Evolutionary conservation across 768 basidiomycete species (phyloP).

Genomic region (Kwoniella bestiolae): DNA sequence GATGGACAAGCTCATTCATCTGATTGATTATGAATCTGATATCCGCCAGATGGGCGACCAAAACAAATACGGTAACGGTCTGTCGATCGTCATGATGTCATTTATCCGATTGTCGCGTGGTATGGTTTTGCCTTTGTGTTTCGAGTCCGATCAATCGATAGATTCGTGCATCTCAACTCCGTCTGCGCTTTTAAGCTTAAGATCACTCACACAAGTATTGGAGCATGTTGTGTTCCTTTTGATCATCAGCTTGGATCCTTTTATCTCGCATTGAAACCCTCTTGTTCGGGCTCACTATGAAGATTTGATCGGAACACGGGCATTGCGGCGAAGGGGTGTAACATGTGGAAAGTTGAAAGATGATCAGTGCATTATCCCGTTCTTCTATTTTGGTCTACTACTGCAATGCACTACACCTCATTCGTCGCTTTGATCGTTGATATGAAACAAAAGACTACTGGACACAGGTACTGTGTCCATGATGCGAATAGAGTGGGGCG

Average conservation of each 20-base stretch:
- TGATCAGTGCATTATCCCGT: not conserved
- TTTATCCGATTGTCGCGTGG: constrained; percentile 7
- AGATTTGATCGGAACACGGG: not conserved
- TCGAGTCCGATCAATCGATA: constrained; percentile 4
- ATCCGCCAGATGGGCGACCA: not conserved
- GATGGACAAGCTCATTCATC: too few relatives aligned
- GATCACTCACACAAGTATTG: too few relatives aligned
- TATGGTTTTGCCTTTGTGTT: not conserved
- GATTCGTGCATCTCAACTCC: not conserved
- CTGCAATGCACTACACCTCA: not conserved
- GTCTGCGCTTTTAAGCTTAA: not conserved
- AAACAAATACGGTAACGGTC: not conserved
- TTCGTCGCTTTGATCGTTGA: too few relatives aligned
- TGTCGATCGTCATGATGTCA: constrained; percentile 3
- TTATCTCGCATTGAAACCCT: too few relatives aligned
- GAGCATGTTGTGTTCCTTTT: too few relatives aligned
- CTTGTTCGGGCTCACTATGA: not conserved
- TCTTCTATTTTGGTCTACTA: too few relatives aligned
- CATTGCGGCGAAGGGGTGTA: not conserved
- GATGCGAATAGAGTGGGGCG: not conserved
- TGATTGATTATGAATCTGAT: not conserved
- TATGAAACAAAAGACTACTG: too few relatives aligned
- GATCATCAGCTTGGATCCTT: too few relatives aligned
- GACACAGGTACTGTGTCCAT: not conserved
- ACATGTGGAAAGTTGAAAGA: not conserved